These are phyloP conservation scores for Pseudocohnilembus persalinus DNA, from an alignment of 169 alveolate species.

Conservation along the genomic window DNA sequence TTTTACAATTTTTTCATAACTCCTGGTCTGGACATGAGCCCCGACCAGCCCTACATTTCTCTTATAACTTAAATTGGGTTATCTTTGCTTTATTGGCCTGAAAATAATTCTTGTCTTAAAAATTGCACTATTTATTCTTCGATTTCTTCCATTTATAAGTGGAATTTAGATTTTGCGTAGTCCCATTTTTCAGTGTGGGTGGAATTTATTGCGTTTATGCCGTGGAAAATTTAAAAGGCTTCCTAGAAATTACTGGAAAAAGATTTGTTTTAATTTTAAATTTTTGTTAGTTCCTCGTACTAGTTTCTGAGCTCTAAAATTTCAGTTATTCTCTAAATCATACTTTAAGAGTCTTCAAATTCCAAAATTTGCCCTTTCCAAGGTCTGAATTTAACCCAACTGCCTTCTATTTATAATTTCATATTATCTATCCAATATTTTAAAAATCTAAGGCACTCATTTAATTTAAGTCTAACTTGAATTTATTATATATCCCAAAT, in stretches of 20 bases:
- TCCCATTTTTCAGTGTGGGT: constrained; percentile 46
- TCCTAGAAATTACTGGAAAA: constrained; percentile 36
- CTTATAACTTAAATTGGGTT: constrained; percentile 65
- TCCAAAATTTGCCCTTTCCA: constrained; percentile 21
- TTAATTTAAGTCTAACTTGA: constrained; percentile 56
- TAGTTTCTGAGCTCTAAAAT: constrained; percentile 53
- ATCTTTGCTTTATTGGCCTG: constrained; percentile 43
- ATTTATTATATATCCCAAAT: constrained; percentile 52
- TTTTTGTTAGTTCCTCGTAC: constrained; percentile 60
- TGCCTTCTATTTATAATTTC: constrained; percentile 38
- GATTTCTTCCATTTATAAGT: constrained; percentile 20
- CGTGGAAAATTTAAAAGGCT: constrained; percentile 35
- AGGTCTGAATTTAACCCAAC: constrained; percentile 21
- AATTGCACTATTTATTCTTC: constrained; percentile 58
- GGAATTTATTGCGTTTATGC: constrained; percentile 52
- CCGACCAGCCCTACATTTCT: constrained; percentile 76
- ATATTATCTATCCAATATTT: constrained; percentile 53
- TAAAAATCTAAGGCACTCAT: constrained; percentile 54
- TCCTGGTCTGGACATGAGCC: constrained; percentile 60
- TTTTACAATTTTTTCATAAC: constrained; percentile 63
- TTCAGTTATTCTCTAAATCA: constrained; percentile 52
- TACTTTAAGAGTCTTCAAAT: constrained; percentile 25
- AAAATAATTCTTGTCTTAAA: constrained; percentile 61
- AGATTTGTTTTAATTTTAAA: constrained; percentile 46
- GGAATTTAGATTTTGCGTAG: constrained; percentile 31